A percentile compares a stretch with the other conserved stretches of the same genome.
Conservation (phyloP, 1,284 basidiomycete species). For the Pisolithus thermaeus region DNA sequence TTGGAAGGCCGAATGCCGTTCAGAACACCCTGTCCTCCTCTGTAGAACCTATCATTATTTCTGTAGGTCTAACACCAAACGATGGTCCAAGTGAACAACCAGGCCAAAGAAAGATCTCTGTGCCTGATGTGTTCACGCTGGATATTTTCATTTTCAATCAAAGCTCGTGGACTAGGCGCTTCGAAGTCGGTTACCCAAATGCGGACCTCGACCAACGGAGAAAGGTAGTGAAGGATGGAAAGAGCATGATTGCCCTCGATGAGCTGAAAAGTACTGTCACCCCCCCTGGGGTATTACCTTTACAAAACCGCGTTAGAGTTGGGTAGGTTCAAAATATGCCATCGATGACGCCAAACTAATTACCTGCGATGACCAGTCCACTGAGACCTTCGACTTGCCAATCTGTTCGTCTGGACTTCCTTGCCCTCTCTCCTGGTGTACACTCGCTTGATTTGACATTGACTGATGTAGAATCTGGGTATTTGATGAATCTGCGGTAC, state of each 20-base stretch:
- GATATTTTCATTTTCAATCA: slow-evolving; percentile 89
- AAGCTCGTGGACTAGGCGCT: slow-evolving; percentile 69
- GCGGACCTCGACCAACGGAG: slow-evolving; percentile 37
- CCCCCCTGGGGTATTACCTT: slow-evolving; percentile 62
- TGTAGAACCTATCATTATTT: slow-evolving; percentile 63
- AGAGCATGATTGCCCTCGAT: slow-evolving; percentile 14
- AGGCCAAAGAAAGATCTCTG: slow-evolving; percentile 48
- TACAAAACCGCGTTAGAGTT: slow-evolving; percentile 78
- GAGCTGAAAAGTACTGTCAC: slow-evolving; percentile 32
- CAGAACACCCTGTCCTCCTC: slow-evolving; percentile 29
- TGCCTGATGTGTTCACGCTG: slow-evolving; percentile 71
- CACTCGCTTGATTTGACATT: slow-evolving; percentile 74
- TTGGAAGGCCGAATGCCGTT: slow-evolving; percentile 27
- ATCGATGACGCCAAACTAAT: slow-evolving; percentile 1
- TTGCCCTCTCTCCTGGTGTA: slow-evolving; percentile 76
- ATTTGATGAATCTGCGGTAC: slow-evolving; percentile 69
- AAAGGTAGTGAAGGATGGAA: slow-evolving; percentile 31
- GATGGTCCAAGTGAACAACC: slow-evolving; percentile 15
- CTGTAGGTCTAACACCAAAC: slow-evolving; percentile 54
- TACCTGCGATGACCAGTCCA: slow-evolving; percentile 43
- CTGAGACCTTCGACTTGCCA: slow-evolving; percentile 77
- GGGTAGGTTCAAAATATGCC: slow-evolving; percentile 46
- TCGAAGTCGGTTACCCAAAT: slow-evolving; percentile 70
- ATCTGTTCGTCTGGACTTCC: slow-evolving; percentile 80
- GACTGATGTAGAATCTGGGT: slow-evolving; percentile 68